A percentile compares a stretch with the other conserved stretches of the same genome.
Conservation (phyloP, 176 grass and related monocot species). For the Poa pratensis region DNA sequence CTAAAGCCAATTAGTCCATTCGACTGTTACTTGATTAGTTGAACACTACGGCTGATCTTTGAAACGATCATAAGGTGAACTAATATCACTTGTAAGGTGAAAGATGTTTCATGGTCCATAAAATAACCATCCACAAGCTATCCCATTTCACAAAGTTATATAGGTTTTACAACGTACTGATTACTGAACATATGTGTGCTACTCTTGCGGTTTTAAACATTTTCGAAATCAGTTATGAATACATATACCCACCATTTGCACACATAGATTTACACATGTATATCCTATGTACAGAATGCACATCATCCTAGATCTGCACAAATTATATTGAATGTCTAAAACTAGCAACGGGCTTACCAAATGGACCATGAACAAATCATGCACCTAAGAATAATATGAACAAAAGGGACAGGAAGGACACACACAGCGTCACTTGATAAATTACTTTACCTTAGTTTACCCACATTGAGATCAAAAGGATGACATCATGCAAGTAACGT, state of each 20-base stretch:
- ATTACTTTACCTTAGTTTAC: not conserved
- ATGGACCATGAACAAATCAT: not conserved
- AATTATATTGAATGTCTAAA: not conserved
- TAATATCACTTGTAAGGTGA: not conserved
- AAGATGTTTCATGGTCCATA: not conserved
- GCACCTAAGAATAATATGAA: constrained; percentile 31
- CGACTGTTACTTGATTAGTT: constrained; percentile 10
- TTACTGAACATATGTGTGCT: constrained; percentile 2
- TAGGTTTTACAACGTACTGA: not conserved
- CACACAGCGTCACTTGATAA: not conserved
- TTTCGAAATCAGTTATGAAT: constrained; percentile 1
- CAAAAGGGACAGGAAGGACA: not conserved
- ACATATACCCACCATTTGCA: constrained; percentile 11
- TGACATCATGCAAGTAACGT: not conserved
- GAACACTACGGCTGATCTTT: not conserved
- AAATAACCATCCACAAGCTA: not conserved
- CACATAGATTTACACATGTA: not conserved
- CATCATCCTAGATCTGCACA: constrained; percentile 1
- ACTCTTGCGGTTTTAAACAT: not conserved
- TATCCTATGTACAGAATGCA: not conserved
- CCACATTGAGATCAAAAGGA: constrained; percentile 27
- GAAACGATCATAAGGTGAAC: not conserved
- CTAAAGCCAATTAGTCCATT: not conserved
- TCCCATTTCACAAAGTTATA: not conserved
- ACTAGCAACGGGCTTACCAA: not conserved